Percentiles rank a stretch among this genome's conserved stretches.
Conservation (phyloP, 495 filamentous ascomycete species). For the Collariella sp. region DNA sequence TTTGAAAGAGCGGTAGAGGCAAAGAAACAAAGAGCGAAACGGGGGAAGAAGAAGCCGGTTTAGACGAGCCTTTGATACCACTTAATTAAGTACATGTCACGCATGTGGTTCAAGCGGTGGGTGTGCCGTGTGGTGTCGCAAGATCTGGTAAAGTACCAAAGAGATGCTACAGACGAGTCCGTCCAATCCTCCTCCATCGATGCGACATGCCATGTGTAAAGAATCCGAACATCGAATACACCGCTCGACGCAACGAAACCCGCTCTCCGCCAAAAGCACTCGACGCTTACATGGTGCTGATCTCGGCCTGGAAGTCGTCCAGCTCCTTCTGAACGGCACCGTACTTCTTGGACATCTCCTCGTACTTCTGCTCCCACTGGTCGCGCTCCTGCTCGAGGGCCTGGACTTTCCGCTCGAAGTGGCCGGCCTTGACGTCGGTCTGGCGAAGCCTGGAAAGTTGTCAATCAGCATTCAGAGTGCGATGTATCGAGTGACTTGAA, state of each 20-base stretch:
- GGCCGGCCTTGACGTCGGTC: constrained; percentile 97
- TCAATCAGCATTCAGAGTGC: background rate
- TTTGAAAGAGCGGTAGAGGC: constrained; percentile 56
- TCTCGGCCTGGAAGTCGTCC: constrained; percentile 76
- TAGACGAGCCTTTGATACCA: background rate
- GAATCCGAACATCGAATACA: constrained; percentile 1
- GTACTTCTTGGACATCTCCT: constrained; percentile 90
- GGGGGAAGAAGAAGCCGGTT: constrained; percentile 24
- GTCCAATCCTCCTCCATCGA: constrained; percentile 4
- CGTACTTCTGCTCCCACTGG: constrained; percentile 92
- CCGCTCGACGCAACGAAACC: constrained; percentile 7
- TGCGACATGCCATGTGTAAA: background rate
- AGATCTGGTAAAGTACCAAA: constrained; percentile 2
- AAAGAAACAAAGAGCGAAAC: constrained; percentile 59
- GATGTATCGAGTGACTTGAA: background rate
- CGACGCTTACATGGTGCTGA: constrained; percentile 72
- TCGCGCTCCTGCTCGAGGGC: constrained; percentile 83
- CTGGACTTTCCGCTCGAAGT: constrained; percentile 98
- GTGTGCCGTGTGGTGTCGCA: constrained; percentile 5
- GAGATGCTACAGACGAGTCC: constrained; percentile 4
- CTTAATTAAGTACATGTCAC: background rate
- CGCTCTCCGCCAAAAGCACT: background rate
- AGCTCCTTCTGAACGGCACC: constrained; percentile 77
- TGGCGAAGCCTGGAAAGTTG: constrained; percentile 67
- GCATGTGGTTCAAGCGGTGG: background rate